Conservation (phyloP, 257 asterid genomes). For the Schizonepeta tenuifolia region DNA sequence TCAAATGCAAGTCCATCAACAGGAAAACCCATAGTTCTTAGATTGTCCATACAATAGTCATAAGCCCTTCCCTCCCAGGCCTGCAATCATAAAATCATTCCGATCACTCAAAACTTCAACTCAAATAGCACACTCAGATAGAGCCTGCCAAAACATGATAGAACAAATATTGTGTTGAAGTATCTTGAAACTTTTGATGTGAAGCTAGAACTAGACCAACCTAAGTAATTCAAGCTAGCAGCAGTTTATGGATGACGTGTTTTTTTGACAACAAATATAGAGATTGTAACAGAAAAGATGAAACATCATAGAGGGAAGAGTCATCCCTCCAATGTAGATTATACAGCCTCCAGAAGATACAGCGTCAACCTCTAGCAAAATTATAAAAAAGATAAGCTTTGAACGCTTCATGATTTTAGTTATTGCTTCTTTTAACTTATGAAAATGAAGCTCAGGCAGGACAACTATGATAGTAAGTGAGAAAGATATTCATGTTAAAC, state of each 20-base stretch:
- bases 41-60: slow-evolving; percentile 83
- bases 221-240: slow-evolving; percentile 23
- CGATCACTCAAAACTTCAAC: background rate
- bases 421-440: background rate
- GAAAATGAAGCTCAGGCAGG: slow-evolving; percentile 10
- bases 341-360: background rate
- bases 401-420: background rate
- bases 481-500: slow-evolving; percentile 1
- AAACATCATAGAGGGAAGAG: slow-evolving; percentile 5
- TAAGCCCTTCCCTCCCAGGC: slow-evolving; percentile 99
- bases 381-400: background rate
- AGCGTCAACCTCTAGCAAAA: background rate
- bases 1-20: slow-evolving; percentile 93
- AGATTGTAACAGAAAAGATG: background rate
- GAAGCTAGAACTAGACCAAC: slow-evolving; percentile 15
- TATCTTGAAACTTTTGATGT: background rate
- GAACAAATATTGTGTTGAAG: background rate
- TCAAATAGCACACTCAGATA: slow-evolving; percentile 11
- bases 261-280: background rate
- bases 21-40: slow-evolving; percentile 80
- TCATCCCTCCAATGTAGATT: background rate
- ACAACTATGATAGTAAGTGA: background rate
- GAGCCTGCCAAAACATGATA: slow-evolving; percentile 19
- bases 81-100: slow-evolving; percentile 44
- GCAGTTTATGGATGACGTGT: background rate